These are phyloP conservation scores for Silene latifolia DNA, from an alignment of 148 eudicot genomes.

Conservation along the genomic window DNA sequence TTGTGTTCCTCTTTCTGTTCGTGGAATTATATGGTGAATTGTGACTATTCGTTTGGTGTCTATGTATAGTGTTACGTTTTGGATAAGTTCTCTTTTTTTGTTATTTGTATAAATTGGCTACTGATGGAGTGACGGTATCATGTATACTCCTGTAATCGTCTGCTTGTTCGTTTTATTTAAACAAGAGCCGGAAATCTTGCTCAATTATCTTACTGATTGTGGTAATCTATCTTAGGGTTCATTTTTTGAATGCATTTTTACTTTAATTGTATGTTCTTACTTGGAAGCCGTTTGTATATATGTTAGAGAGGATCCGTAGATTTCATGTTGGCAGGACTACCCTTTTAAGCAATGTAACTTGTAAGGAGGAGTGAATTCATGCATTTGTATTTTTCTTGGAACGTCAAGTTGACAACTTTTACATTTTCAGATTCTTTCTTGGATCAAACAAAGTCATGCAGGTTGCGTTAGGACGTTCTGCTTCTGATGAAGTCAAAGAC, in stretches of 20 bases:
- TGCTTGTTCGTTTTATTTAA: no score
- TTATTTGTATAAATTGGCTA: no score
- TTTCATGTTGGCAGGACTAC: not conserved
- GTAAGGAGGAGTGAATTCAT: not conserved
- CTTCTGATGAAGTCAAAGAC: conserved; percentile 64
- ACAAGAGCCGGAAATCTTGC: no score
- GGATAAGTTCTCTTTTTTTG: no score
- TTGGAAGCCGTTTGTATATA: no score
- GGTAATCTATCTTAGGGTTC: no score
- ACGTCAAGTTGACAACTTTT: not conserved
- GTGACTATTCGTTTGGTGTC: not conserved
- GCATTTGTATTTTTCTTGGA: not conserved
- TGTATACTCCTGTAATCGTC: no score
- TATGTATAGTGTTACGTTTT: not conserved
- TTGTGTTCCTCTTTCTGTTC: not conserved
- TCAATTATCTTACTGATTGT: no score
- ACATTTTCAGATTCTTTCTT: conserved; percentile 66
- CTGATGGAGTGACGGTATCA: no score
- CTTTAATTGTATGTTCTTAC: no score
- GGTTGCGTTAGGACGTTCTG: conserved; percentile 81
- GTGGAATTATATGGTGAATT: no score
- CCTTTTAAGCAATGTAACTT: not conserved
- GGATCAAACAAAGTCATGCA: conserved; percentile 99
- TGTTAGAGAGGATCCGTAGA: not conserved
- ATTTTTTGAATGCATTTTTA: no score